phyloP scores from a whole-genome alignment of 306 rosid species.

The Ziziphus jujuba region DNA sequence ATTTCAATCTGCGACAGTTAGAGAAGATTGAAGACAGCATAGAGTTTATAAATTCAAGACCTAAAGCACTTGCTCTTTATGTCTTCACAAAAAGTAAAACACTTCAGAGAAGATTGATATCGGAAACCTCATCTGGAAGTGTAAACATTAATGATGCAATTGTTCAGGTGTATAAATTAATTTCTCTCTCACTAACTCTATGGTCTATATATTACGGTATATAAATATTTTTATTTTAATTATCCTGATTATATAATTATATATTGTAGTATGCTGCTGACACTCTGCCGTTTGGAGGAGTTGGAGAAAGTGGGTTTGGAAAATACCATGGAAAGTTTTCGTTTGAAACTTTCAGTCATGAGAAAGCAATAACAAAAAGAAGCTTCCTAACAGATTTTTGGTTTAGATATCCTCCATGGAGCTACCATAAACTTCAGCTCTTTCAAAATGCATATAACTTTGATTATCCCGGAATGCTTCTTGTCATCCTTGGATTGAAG shows the following conservation, averaged over 20 bases:
- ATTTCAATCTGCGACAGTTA: no score
- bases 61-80: conserved; percentile 65
- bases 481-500: conserved; percentile 55
- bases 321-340: conserved; percentile 79
- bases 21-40: conserved; percentile 74
- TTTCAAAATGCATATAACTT: conserved; percentile 46
- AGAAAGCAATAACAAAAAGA: conserved; percentile 52
- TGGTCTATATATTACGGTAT: no score
- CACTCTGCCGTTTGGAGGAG: conserved; percentile 79
- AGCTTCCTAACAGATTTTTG: conserved; percentile 61
- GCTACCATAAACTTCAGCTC: conserved; percentile 50
- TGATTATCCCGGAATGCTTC: conserved; percentile 51
- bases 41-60: conserved; percentile 61
- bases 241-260: no score
- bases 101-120: conserved; percentile 49
- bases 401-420: conserved; percentile 87
- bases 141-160: conserved; percentile 58
- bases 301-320: conserved; percentile 76
- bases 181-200: no score
- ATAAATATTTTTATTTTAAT: no score
- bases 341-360: conserved; percentile 68
- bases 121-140: conserved; percentile 78
- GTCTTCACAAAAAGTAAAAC: conserved; percentile 57
- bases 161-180: conserved; percentile 43
- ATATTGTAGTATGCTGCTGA: conserved; percentile 61